Evolutionary conservation across 2,329 filamentous ascomycete species (phyloP).

Genomic region (Emericellopsis cladophorae): DNA sequence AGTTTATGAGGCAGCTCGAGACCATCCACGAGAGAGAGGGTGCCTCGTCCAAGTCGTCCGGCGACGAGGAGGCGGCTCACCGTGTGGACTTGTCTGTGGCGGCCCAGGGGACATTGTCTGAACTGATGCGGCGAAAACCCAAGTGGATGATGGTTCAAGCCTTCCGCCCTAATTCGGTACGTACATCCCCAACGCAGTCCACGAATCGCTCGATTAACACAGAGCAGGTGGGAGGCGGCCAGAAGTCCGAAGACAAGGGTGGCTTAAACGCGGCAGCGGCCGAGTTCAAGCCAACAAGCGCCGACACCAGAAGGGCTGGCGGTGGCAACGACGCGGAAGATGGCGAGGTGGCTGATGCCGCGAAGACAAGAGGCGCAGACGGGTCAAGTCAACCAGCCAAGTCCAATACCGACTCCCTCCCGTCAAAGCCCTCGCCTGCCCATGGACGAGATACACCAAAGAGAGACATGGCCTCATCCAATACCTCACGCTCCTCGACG

Average conservation of each 20-base stretch:
- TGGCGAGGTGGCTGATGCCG: slow-evolving; percentile 55
- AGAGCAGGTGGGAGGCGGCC: slow-evolving; percentile 13
- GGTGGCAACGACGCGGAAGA: slow-evolving; percentile 48
- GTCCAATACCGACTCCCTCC: slow-evolving; percentile 14
- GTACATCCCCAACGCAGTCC: slow-evolving; percentile 6
- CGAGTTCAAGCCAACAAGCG: slow-evolving; percentile 46
- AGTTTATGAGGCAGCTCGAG: slow-evolving; percentile 50
- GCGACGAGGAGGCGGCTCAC: slow-evolving; percentile 34
- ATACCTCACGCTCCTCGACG: slow-evolving; percentile 6
- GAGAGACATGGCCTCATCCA: not conserved
- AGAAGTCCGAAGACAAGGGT: slow-evolving; percentile 15
- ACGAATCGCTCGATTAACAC: slow-evolving; percentile 7
- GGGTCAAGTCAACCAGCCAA: not conserved
- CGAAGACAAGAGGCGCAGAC: slow-evolving; percentile 13
- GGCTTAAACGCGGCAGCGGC: slow-evolving; percentile 45
- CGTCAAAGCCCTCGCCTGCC: slow-evolving; percentile 15
- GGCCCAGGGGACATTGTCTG: slow-evolving; percentile 58
- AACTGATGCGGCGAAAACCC: slow-evolving; percentile 52
- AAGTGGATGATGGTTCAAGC: slow-evolving; percentile 65
- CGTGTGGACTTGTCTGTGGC: slow-evolving; percentile 66
- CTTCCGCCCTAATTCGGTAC: slow-evolving; percentile 53
- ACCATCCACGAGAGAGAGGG: slow-evolving; percentile 52
- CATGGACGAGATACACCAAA: slow-evolving; percentile 12
- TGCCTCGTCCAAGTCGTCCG: slow-evolving; percentile 30
- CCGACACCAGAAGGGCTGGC: slow-evolving; percentile 2